Evolutionary conservation across 306 rosid species (phyloP), one percentile per base, ranked within the genome.

Genomic region (Quercus aquifolioides): DNA sequence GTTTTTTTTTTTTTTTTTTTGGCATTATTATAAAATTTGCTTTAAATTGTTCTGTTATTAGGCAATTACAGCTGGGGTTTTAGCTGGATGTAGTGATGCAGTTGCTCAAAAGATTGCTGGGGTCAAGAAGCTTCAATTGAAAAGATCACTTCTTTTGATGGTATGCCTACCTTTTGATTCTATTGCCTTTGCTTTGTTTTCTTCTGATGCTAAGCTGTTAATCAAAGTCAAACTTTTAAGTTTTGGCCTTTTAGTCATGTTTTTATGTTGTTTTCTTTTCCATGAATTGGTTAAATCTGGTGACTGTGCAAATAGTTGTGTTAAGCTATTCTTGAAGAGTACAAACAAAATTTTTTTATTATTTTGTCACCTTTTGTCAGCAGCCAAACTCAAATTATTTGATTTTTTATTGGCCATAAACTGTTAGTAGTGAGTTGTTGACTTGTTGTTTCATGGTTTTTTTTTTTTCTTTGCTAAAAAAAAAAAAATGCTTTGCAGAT

Each of bases 71-170:
- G 84, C 99, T 15, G 89, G 94, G 78, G 87, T 89, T 87, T 80
- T 94, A 75, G 92, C 89, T 79, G 99, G 99, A 58, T 81, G 85
- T 60, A 92, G 94, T 74, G 97, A 94, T 82, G 88, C 85, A 28
- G 75, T 90, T 33, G 99, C 99, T 59, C 98, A 94, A 86, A 94
- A 94, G 86, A 79, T 94, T 80, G 74, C 97, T 84, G 99, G 99
- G 78, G 81, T 90, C 46, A 94, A 88, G 79, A 94, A 88, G 83
- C 92, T 94, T 86, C 99, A 94, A 71, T 46, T 94, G 5, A 91
- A 88, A 87, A 90, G 99, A 85, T 33, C 88, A 23, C 85, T 92
- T 73, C 97, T 94, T 76, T 80, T 94, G 55, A 83, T 91, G 97
- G 97, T 92, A 86, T 69, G 43, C 30, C 30, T 14, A 18, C 57